phyloP scores from a whole-genome alignment of 768 basidiomycete species.

The Leucocoprinus sp. region DNA sequence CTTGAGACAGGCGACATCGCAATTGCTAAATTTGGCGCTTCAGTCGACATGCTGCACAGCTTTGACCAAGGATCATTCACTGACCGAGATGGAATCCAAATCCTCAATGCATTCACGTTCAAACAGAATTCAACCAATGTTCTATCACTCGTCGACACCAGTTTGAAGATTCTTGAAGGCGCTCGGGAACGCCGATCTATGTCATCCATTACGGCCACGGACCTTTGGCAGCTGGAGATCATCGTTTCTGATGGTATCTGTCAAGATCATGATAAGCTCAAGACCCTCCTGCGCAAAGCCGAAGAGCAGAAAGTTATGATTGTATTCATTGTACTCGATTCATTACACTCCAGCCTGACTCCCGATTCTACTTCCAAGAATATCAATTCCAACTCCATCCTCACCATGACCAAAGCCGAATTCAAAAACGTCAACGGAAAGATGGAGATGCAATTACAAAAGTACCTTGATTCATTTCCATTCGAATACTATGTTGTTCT shows the following conservation, averaged over 20 bases:
- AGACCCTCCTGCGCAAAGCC: slow-evolving; percentile 72
- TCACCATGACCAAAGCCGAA: slow-evolving; percentile 87
- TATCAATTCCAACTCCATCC: slow-evolving; percentile 61
- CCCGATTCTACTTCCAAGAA: slow-evolving; percentile 15
- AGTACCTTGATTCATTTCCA: slow-evolving; percentile 94
- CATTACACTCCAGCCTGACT: slow-evolving; percentile 43
- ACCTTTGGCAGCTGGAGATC: slow-evolving; percentile 96
- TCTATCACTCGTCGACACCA: slow-evolving; percentile 70
- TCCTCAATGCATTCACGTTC: slow-evolving; percentile 84
- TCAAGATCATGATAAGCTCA: slow-evolving; percentile 85
- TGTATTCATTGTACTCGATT: slow-evolving; percentile 93
- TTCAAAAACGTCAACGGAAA: slow-evolving; percentile 74
- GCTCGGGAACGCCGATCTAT: slow-evolving; percentile 61
- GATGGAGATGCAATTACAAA: slow-evolving; percentile 81
- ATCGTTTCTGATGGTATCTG: slow-evolving; percentile 99
- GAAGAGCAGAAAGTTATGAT: slow-evolving; percentile 89
- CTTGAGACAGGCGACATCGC: slow-evolving; percentile 95
- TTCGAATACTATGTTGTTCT: slow-evolving; percentile 98
- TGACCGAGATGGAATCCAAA: slow-evolving; percentile 69
- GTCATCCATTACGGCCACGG: slow-evolving; percentile 58
- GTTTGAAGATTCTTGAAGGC: slow-evolving; percentile 63
- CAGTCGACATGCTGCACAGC: slow-evolving; percentile 80
- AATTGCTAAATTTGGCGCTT: slow-evolving; percentile 84
- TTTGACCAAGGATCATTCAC: slow-evolving; percentile 79
- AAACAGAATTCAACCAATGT: slow-evolving; percentile 87